phyloP scores from a whole-genome alignment of 1,284 basidiomycete species.

The Moniliella sp. region DNA sequence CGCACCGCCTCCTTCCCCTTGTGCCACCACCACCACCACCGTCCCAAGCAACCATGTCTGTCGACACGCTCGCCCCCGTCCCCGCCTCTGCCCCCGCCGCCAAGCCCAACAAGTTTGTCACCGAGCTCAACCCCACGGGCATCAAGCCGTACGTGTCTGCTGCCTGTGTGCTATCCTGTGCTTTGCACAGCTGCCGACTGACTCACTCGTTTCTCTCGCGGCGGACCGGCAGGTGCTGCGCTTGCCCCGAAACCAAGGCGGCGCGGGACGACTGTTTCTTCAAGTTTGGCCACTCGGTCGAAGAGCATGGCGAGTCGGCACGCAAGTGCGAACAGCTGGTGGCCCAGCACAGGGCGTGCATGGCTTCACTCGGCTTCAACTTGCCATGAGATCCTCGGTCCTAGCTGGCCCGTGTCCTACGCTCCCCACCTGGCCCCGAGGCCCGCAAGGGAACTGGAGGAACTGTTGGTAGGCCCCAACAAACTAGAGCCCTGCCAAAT shows the following conservation, averaged over 20 bases:
- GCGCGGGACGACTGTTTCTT: conserved; percentile 81
- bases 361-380: conserved; percentile 45
- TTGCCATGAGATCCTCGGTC: too few species aligned
- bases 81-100: neutral
- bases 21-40: too few species aligned
- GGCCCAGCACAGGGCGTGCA: conserved; percentile 61
- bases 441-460: too few species aligned
- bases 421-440: too few species aligned
- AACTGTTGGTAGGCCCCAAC: too few species aligned
- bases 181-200: neutral
- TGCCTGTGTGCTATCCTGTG: too few species aligned
- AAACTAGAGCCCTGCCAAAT: too few species aligned
- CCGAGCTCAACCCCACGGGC: conserved; percentile 57
- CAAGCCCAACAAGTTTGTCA: conserved; percentile 11
- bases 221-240: conserved; percentile 69
- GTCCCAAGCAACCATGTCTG: too few species aligned
- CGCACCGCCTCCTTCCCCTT: too few species aligned
- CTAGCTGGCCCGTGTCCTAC: too few species aligned
- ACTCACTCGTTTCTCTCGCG: neutral
- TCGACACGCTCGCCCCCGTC: too few species aligned
- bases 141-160: conserved; percentile 57
- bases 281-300: conserved; percentile 43
- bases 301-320: conserved; percentile 42
- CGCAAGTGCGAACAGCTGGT: conserved; percentile 61
- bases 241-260: conserved; percentile 77